Evolutionary conservation across 2,329 filamentous ascomycete genomes (phyloP), one percentile per base, ranked within the genome.

Genomic region (Exophiala sideris): DNA sequence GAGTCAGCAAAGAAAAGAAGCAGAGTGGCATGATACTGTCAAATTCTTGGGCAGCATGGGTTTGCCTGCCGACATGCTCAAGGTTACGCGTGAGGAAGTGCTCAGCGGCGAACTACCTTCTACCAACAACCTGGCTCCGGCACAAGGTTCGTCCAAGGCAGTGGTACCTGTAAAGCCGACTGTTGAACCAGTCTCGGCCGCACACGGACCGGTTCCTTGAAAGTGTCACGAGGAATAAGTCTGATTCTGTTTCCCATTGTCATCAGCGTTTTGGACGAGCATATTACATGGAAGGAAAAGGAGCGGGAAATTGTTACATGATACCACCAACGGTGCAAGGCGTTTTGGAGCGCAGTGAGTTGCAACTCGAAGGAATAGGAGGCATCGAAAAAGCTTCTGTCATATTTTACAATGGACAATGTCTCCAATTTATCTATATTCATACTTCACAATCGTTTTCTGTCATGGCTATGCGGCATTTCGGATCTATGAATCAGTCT

Each of bases 1-100:
- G 91, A 83, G 85, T 66, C 73, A 70, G 54, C 77, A 78, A 62
- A 78, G 91, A 58, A 87, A 89, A 72, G 86, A 91, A 5, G 65
- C 78, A 12, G 91, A 96, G 71, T 96, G 90, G 90, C 86, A 78
- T 67, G 85, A 94, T 58, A 82, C 75, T 3, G 72, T 86, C 12
- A 60, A 68, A 1, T 86, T 77, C 66, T 71, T 86, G 16, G 75
- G 74, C 29, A 82, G 79, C 42, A 86, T 86, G 83, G 83, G 83
- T 40, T 70, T 85, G 62, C 73, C 74, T 50, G 81, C 76, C 73
- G 73, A 71, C 49, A 80, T 83, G 68, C 72, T 83, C 48, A 68
- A 66, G 9, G 68, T 85, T 58, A 79, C 77, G 2, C 73, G 82
- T 52, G 73, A 77, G 62, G 80, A 85, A 14, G 82, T 86, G 3